Evolutionary conservation across 305 asterid species (phyloP), one percentile per base, ranked within the genome.

Genomic region (Fraxinus paxiana): DNA sequence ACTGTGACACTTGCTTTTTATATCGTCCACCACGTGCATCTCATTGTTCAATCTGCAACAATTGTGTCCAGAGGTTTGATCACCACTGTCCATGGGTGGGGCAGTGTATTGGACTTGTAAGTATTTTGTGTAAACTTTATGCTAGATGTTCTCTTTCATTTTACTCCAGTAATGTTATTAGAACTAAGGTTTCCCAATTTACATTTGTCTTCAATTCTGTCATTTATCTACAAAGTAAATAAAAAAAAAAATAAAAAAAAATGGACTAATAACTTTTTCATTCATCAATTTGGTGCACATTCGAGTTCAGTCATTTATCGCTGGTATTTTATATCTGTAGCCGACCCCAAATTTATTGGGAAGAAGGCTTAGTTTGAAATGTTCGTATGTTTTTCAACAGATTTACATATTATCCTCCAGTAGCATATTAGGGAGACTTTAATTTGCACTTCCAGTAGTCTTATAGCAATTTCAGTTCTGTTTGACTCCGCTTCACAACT

Each of bases 1-100:
- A 83, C 82, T 93, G 98, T 48, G 98, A 95, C 59, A 95, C 98
- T 67, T 95, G 98, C 75, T 82, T 92, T 83, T 82, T 95, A 10
- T 95, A 95, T 78, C 98, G 98, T 56, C 98, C 98, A 1, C 97
- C 98, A 30, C 98, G 98, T 38, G 96, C 97, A 8, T 95, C 98
- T 78, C 98, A 95, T 88, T 95, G 99, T 92, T 95, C 99, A 12
- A 89, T 93, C 74, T 95, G 98, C 96, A 95, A 95, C 85, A 95
- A 91, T 83, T 95, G 99, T 41, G 99, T 95, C 84, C 91, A 95
- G 93, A 91, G 97, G 83, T 92, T 95, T 35, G 99, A 95, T 92
- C 99, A 95, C 80, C 99, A 94, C 87, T 95, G 99, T 78, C 98
- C 99, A 1, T 95, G 98, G 99, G 96, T 94, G 61, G 98, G 97